Percentiles rank a stretch among this genome's conserved stretches.
Conservation (phyloP, 2,329 filamentous ascomycete species). For the Aspergillus viridinutans region DNA sequence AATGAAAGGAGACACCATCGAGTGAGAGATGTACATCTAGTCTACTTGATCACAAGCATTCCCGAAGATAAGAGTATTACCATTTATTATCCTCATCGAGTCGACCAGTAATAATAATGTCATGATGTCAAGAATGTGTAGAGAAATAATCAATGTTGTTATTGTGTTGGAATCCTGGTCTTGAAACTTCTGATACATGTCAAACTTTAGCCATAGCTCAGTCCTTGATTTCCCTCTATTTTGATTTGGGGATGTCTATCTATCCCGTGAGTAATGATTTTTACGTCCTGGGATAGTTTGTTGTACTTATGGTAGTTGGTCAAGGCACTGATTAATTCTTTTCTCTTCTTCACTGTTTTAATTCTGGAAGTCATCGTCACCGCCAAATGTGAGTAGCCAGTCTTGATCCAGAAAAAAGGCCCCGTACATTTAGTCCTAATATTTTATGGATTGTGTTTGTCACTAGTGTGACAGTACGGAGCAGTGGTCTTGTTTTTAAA, state of each 20-base stretch:
- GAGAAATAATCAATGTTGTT: background rate
- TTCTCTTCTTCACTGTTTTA: background rate
- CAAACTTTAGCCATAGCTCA: background rate
- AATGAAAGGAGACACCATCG: background rate
- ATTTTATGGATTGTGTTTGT: slow-evolving; percentile 20
- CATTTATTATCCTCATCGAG: background rate
- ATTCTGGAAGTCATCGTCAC: background rate
- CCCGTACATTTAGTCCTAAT: slow-evolving; percentile 1
- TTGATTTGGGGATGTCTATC: background rate
- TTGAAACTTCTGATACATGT: background rate
- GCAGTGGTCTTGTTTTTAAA: slow-evolving; percentile 14
- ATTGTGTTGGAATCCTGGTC: background rate
- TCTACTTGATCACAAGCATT: background rate
- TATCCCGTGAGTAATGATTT: background rate
- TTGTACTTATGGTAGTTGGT: background rate
- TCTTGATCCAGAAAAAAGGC: background rate
- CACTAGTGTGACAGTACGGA: slow-evolving; percentile 24
- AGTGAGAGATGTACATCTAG: too few species aligned
- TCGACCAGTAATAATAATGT: background rate
- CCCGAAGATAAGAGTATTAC: background rate
- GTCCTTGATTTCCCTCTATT: background rate
- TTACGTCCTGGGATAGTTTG: background rate
- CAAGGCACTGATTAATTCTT: background rate
- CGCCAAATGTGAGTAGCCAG: background rate
- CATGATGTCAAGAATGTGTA: background rate